These are phyloP conservation scores for Suillus decipiens DNA, from an alignment of 768 basidiomycete genomes.

Conservation along the genomic window DNA sequence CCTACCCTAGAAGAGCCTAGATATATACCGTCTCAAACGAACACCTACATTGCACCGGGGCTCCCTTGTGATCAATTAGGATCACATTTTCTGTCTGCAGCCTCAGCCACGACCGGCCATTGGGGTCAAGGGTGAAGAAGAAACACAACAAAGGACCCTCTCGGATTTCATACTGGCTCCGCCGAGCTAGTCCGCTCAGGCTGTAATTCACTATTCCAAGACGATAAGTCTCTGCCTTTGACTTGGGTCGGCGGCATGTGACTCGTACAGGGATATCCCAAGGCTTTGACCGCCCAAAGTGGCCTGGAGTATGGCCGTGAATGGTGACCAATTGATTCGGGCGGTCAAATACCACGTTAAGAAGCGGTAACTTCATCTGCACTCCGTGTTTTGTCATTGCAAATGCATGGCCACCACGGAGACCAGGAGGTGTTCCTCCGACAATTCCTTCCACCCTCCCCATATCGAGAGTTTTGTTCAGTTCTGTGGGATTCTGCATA, in stretches of 20 bases:
- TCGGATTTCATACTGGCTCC: neutral
- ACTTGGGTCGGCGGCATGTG: neutral
- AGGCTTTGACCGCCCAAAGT: neutral
- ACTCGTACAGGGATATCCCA: neutral
- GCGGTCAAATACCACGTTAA: neutral
- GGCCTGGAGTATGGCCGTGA: neutral
- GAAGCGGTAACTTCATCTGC: neutral
- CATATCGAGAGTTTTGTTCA: neutral
- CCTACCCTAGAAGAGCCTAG: neutral
- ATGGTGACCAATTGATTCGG: neutral
- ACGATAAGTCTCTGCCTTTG: neutral
- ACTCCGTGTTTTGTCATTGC: neutral
- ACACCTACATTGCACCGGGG: slow-evolving; percentile 3
- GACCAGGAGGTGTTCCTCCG: neutral
- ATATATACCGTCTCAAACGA: neutral
- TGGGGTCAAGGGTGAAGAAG: neutral
- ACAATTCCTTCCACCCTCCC: neutral
- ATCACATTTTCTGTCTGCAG: neutral
- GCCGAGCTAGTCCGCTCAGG: neutral
- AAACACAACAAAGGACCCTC: slow-evolving; percentile 1
- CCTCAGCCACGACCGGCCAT: neutral
- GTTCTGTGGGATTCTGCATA: neutral
- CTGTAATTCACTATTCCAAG: neutral
- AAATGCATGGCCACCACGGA: neutral
- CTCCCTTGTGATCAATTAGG: neutral